Evolutionary conservation across 345 rosid species (phyloP).

Genomic region (Passiflora organensis): DNA sequence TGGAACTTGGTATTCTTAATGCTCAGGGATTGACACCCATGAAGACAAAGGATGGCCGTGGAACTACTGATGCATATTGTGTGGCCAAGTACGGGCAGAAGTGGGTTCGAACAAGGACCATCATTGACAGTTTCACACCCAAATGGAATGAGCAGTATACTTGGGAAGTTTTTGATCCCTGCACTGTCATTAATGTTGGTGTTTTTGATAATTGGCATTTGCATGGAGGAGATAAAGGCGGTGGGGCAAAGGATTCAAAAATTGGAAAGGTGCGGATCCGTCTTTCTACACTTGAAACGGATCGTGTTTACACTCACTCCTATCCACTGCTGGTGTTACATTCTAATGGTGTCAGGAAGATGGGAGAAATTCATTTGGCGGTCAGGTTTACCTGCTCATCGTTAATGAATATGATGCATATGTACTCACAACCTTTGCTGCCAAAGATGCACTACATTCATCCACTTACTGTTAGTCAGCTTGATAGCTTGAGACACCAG

Average conservation of each 20-base stretch:
- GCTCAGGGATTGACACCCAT: constrained; percentile 78
- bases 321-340: constrained; percentile 80
- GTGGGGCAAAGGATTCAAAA: constrained; percentile 47
- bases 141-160: constrained; percentile 95
- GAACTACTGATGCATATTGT: constrained; percentile 78
- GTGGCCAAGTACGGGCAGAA: constrained; percentile 96
- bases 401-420: constrained; percentile 81
- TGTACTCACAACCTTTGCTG: constrained; percentile 79
- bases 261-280: constrained; percentile 94
- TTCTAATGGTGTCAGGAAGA: constrained; percentile 65
- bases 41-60: constrained; percentile 77
- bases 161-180: constrained; percentile 94
- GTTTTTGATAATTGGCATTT: constrained; percentile 78
- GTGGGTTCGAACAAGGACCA: constrained; percentile 92
- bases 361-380: constrained; percentile 91
- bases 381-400: constrained; percentile 80
- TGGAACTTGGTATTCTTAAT: constrained; percentile 79
- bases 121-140: constrained; percentile 69
- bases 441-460: constrained; percentile 92
- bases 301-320: constrained; percentile 83
- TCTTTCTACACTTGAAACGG: constrained; percentile 78
- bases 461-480: constrained; percentile 69
- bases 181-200: constrained; percentile 87
- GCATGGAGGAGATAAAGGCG: constrained; percentile 51
- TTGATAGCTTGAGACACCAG: constrained; percentile 74